Evolutionary conservation across 192 early-diverging fungal species (phyloP), one percentile per base, ranked within the genome.

Genomic region (Anaeromyces robustus): DNA sequence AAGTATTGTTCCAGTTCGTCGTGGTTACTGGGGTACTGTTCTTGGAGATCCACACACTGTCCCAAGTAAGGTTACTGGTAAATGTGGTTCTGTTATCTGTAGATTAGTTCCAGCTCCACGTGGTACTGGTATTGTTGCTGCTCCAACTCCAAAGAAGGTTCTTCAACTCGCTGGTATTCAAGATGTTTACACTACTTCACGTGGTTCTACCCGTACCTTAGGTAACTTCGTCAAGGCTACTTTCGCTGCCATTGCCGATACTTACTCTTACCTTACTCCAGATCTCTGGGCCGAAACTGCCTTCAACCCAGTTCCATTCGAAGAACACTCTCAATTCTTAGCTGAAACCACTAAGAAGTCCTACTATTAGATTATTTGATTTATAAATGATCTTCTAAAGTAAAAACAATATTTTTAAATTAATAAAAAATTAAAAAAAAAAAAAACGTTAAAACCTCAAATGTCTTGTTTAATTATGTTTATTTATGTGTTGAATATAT

Each of bases 201-300:
- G 94, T 83, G 97, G 97, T 86, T 95, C 95, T 84, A 98, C 97
- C 92, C 94, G 93, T 87, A 98, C 97, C 84, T 93, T 96, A 81
- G 97, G 97, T 85, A 98, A 98, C 95, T 97, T 97, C 85, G 95
- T 98, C 88, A 98, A 98, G 95, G 97, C 97, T 82, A 93, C 78
- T 22, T 31, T 37, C 78, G 78, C 78, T 34, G 78, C 78, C 22
- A 78, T 78, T 34, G 78, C 78, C 78, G 32, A 34, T 34, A 78
- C 78, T 19, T 78, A 78, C 78, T 30, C 30, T n/a, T 78, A 78
- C 78, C 30, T 30, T 78, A 32, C 32, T 34, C 78, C 32, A 30
- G 96, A 97, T 85, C 92, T 97, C 82, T 98, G 97, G 97, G 89
- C 89, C 81, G 94, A 96, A 91, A 94, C 92, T 80, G 90, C 86